These are phyloP conservation scores for Wilcoxina mikolae DNA, from an alignment of 495 filamentous ascomycete genomes.

Conservation along the genomic window DNA sequence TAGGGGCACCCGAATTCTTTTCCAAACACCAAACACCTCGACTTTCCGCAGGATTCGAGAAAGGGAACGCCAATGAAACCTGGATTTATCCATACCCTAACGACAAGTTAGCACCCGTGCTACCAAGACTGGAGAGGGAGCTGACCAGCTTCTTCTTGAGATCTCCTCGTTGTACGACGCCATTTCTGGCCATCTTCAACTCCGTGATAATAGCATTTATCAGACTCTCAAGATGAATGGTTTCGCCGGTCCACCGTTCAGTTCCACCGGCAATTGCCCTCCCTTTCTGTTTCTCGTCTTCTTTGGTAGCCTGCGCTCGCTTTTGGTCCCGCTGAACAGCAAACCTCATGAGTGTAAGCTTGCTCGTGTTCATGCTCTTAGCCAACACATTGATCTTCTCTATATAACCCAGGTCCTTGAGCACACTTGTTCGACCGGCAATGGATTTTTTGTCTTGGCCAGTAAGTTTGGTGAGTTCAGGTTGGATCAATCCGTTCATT, in stretches of 20 bases:
- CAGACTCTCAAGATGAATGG: constrained; percentile 36
- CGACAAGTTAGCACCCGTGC: not conserved
- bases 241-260: constrained; percentile 37
- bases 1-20: constrained; percentile 49
- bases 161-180: constrained; percentile 42
- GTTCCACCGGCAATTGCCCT: constrained; percentile 15
- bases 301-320: constrained; percentile 16
- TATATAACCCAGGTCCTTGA: constrained; percentile 69
- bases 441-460: constrained; percentile 84
- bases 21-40: constrained; percentile 52
- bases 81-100: constrained; percentile 36
- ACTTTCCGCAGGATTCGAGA: constrained; percentile 54
- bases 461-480: constrained; percentile 56
- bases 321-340: constrained; percentile 28
- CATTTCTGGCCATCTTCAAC: constrained; percentile 32
- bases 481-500: constrained; percentile 59
- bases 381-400: constrained; percentile 58
- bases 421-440: constrained; percentile 59
- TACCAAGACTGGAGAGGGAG: not conserved
- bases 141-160: constrained; percentile 46
- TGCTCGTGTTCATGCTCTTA: constrained; percentile 51
- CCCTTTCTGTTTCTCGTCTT: constrained; percentile 11
- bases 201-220: constrained; percentile 35
- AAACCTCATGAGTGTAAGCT: constrained; percentile 48
- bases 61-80: constrained; percentile 51